phyloP scores from a whole-genome alignment of 495 filamentous ascomycete species.

The Xylaria telfairii region DNA sequence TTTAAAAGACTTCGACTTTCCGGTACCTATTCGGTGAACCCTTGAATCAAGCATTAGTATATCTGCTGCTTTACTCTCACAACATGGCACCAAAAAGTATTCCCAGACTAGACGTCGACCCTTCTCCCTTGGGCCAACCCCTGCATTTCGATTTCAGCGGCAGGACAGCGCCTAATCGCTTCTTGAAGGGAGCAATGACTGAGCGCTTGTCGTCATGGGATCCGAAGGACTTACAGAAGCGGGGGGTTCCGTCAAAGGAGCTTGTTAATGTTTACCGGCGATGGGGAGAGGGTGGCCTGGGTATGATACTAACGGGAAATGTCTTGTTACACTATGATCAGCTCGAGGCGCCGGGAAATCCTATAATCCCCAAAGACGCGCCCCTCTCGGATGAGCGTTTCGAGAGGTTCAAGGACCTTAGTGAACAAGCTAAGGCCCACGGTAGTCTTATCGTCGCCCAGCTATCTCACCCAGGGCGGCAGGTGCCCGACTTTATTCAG shows the following conservation, averaged over 20 bases:
- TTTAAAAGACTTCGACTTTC: background rate
- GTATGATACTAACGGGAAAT: constrained; percentile 68
- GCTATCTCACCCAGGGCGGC: constrained; percentile 68
- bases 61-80: background rate
- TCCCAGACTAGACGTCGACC: constrained; percentile 35
- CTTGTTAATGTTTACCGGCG: constrained; percentile 64
- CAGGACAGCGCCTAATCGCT: constrained; percentile 61
- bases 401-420: constrained; percentile 62
- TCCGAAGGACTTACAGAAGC: constrained; percentile 29
- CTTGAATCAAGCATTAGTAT: background rate
- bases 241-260: constrained; percentile 65
- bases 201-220: constrained; percentile 66
- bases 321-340: constrained; percentile 66
- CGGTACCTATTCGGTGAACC: background rate
- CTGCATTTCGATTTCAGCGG: constrained; percentile 64
- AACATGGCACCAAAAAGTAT: constrained; percentile 23
- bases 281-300: constrained; percentile 66
- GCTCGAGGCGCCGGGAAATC: constrained; percentile 63
- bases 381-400: constrained; percentile 60
- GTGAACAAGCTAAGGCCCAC: constrained; percentile 54
- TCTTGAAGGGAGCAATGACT: constrained; percentile 68
- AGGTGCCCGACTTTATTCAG: constrained; percentile 55
- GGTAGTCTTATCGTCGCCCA: constrained; percentile 64
- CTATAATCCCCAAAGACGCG: constrained; percentile 58
- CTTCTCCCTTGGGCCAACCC: constrained; percentile 60